A percentile compares a stretch with the other conserved stretches of the same genome.
Evolutionary conservation across 306 rosid species (phyloP).

Genomic region (Benincasa hispida): DNA sequence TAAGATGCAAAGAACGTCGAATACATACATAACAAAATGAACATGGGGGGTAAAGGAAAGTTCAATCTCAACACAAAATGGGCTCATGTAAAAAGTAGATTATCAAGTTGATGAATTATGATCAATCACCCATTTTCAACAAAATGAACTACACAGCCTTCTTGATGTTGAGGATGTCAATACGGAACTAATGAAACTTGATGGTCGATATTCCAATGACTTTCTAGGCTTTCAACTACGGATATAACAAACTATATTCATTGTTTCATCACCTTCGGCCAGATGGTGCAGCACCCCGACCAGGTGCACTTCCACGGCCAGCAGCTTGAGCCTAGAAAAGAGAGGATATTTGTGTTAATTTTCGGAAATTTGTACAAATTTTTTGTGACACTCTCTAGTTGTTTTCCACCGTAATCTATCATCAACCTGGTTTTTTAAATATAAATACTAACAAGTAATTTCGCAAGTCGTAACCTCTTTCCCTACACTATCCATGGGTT

Average conservation of each 20-base stretch:
- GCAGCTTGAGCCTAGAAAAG: constrained; percentile 78
- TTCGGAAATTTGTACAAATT: not conserved
- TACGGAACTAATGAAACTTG: not conserved
- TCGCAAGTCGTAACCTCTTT: not conserved
- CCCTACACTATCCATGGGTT: too few relatives aligned
- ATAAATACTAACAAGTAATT: not conserved
- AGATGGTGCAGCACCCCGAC: constrained; percentile 77
- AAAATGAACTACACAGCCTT: not conserved
- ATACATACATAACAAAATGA: constrained; percentile 1
- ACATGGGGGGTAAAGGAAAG: not conserved
- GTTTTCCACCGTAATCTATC: not conserved
- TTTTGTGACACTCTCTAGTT: not conserved
- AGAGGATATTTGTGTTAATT: not conserved
- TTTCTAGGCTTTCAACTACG: not conserved
- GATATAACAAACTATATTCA: not conserved
- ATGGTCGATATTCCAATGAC: not conserved
- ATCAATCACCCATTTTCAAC: not conserved
- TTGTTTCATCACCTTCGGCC: constrained; percentile 57
- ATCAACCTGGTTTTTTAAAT: not conserved
- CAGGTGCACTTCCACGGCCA: constrained; percentile 86
- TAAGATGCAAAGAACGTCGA: not conserved
- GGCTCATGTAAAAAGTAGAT: not conserved
- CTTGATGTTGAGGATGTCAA: not conserved
- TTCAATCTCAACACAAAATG: constrained; percentile 1
- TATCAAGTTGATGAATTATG: not conserved